phyloP scores from a whole-genome alignment of 2,329 filamentous ascomycete species.

The Pseudogymnoascus sp. region DNA sequence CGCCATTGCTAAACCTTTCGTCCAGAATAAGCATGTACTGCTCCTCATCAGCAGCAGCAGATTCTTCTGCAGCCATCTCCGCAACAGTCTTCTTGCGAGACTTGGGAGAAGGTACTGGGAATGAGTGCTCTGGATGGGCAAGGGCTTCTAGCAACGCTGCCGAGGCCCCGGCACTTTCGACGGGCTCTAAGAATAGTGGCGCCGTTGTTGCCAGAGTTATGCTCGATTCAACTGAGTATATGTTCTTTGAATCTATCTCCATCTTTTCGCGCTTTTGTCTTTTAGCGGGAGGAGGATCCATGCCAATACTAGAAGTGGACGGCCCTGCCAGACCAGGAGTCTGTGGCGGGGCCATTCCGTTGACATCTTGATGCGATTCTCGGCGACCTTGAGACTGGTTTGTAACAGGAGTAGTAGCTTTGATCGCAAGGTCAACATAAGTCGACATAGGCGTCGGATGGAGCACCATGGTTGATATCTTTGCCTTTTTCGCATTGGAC shows the following conservation, averaged over 20 bases:
- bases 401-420: slow-evolving; percentile 57
- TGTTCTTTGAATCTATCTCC: slow-evolving; percentile 66
- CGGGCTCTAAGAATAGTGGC: slow-evolving; percentile 70
- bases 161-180: slow-evolving; percentile 58
- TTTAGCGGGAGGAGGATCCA: slow-evolving; percentile 52
- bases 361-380: slow-evolving; percentile 34
- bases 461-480: slow-evolving; percentile 69
- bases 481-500: slow-evolving; percentile 44
- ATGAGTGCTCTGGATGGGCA: slow-evolving; percentile 68
- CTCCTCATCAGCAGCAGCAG: slow-evolving; percentile 79
- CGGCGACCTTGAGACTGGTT: slow-evolving; percentile 38
- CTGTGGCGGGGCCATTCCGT: slow-evolving; percentile 51
- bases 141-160: slow-evolving; percentile 64
- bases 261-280: slow-evolving; percentile 62
- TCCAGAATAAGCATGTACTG: slow-evolving; percentile 90
- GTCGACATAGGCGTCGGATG: slow-evolving; percentile 73
- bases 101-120: slow-evolving; percentile 74
- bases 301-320: slow-evolving; percentile 42
- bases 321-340: slow-evolving; percentile 55
- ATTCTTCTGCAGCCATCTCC: slow-evolving; percentile 91
- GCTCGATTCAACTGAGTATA: slow-evolving; percentile 67
- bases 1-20: slow-evolving; percentile 62
- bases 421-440: slow-evolving; percentile 66
- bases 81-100: slow-evolving; percentile 87
- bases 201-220: slow-evolving; percentile 66